These are phyloP conservation scores for Cercospora nicotianae DNA, from an alignment of 2,329 filamentous ascomycete species.

Conservation along the genomic window DNA sequence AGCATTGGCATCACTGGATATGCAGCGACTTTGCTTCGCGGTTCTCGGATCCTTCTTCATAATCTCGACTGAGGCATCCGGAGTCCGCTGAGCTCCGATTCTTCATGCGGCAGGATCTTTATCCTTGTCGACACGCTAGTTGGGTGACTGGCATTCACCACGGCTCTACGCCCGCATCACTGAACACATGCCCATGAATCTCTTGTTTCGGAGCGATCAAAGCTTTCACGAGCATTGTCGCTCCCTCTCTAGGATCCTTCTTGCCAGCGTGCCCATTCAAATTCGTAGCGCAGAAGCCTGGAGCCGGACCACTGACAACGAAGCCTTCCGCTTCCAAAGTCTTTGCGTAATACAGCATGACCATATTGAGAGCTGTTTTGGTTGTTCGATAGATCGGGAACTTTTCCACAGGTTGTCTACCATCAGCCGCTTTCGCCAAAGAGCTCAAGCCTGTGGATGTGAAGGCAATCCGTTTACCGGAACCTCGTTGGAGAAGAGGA, in stretches of 20 bases:
- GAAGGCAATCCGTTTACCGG: constrained; percentile 31
- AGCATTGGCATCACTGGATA: not conserved
- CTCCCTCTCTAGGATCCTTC: constrained; percentile 36
- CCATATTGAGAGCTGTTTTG: constrained; percentile 36
- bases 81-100: not conserved
- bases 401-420: constrained; percentile 12
- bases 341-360: constrained; percentile 29
- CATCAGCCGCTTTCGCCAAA: not conserved
- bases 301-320: constrained; percentile 27
- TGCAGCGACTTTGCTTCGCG: not conserved
- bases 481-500: constrained; percentile 17
- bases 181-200: constrained; percentile 26
- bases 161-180: not conserved
- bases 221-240: constrained; percentile 30
- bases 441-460: constrained; percentile 25
- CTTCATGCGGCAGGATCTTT: too few species aligned
- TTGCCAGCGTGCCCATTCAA: constrained; percentile 30
- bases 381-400: constrained; percentile 29
- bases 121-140: too few species aligned
- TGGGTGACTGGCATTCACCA: not conserved
- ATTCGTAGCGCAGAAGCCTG: constrained; percentile 31
- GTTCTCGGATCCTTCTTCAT: not conserved
- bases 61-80: not conserved
- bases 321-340: constrained; percentile 32
- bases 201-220: constrained; percentile 29